A percentile compares a stretch with the other conserved stretches of the same genome.
phyloP scores from a whole-genome alignment of 441 rosid species.

The Sinapis alba region DNA sequence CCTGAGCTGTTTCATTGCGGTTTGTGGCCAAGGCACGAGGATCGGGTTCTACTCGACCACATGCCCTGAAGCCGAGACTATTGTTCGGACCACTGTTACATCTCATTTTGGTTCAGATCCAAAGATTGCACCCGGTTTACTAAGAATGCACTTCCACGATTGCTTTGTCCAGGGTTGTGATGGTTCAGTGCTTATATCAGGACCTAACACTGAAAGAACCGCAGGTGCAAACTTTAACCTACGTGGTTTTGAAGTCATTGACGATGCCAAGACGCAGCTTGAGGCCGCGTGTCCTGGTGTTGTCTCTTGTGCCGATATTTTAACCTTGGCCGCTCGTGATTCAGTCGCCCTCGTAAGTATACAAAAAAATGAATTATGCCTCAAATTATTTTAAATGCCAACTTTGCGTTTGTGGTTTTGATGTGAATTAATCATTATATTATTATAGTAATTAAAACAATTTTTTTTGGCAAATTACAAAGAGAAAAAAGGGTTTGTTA shows the following conservation, averaged over 20 bases:
- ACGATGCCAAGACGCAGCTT: conserved; percentile 72
- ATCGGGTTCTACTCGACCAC: conserved; percentile 57
- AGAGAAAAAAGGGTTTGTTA: background rate
- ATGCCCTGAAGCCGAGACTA: conserved; percentile 61
- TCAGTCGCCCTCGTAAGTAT: conserved; percentile 58
- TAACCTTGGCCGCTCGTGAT: conserved; percentile 73
- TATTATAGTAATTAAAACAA: background rate
- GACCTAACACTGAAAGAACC: conserved; percentile 55
- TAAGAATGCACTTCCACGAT: conserved; percentile 78
- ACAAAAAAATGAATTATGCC: conserved; percentile 3
- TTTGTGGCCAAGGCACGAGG: conserved; percentile 43
- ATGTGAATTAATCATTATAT: background rate
- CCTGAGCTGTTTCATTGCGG: conserved; percentile 10
- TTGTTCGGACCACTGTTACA: conserved; percentile 50
- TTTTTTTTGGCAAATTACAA: background rate
- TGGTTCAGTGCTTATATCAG: conserved; percentile 65
- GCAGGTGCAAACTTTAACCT: conserved; percentile 48
- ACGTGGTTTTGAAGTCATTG: conserved; percentile 70
- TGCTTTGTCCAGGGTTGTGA: conserved; percentile 78
- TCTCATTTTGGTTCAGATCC: conserved; percentile 52
- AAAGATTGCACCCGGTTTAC: conserved; percentile 56
- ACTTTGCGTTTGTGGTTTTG: background rate
- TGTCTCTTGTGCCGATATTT: conserved; percentile 83
- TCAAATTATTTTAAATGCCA: background rate
- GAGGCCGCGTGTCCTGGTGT: conserved; percentile 66